Percentiles rank a stretch among this genome's conserved stretches.
phyloP scores from a whole-genome alignment of 148 eudicot species.

The Vaccinium darrowii region DNA sequence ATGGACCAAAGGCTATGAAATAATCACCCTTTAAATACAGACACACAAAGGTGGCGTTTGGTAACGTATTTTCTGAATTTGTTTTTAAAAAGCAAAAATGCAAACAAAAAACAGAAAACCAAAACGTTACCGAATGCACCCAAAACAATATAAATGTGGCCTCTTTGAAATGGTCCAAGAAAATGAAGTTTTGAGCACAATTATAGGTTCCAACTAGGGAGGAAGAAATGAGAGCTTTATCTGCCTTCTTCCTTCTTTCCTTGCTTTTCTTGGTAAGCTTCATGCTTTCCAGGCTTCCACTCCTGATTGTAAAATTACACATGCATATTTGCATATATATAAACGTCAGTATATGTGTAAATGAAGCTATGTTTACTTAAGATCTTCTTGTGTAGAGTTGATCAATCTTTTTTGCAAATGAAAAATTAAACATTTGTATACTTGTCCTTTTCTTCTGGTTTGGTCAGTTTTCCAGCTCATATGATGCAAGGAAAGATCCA shows the following conservation, averaged over 20 bases:
- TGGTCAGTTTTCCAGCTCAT: conserved; percentile 26
- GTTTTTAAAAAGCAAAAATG: no score
- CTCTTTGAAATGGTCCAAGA: conserved; percentile 5
- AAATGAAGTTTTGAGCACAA: neutral
- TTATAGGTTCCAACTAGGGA: neutral
- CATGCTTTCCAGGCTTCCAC: neutral
- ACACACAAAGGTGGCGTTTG: neutral
- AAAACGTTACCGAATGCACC: no score
- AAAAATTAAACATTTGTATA: neutral
- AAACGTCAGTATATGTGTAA: neutral
- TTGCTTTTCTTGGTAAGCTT: conserved; percentile 24
- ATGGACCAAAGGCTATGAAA: neutral
- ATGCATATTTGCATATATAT: no score
- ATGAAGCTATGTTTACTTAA: neutral
- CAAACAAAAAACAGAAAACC: no score
- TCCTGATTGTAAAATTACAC: neutral
- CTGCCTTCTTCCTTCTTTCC: conserved; percentile 8
- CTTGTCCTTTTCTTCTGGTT: neutral
- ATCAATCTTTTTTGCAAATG: neutral
- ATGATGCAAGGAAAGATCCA: conserved; percentile 40
- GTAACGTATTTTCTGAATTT: no score
- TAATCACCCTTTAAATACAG: neutral
- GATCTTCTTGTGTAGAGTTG: neutral
- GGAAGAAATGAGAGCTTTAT: conserved; percentile 22
- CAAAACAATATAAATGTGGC: neutral